phyloP scores from a whole-genome alignment of 176 grass and related monocot genomes.

The Tillandsia leiboldiana region DNA sequence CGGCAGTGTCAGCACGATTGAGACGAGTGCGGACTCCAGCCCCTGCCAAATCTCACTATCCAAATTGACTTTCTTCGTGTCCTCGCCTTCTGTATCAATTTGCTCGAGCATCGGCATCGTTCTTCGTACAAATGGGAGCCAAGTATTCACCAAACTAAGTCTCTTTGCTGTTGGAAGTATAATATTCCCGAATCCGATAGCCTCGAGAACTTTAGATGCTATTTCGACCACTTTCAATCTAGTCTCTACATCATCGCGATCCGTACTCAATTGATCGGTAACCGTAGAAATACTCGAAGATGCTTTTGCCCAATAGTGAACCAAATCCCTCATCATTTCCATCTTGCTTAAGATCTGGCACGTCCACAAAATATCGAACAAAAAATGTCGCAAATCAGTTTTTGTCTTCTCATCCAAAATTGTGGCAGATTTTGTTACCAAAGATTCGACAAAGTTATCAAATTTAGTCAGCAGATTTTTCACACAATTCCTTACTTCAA shows the following conservation, averaged over 20 bases:
- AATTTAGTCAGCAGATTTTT: conserved; percentile 36
- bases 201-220: conserved; percentile 57
- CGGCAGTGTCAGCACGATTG: conserved; percentile 56
- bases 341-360: conserved; percentile 73
- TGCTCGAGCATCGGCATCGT: conserved; percentile 32
- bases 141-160: conserved; percentile 39
- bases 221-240: conserved; percentile 67
- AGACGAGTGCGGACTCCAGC: conserved; percentile 54
- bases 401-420: conserved; percentile 3
- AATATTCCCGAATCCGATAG: conserved; percentile 52
- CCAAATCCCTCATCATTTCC: conserved; percentile 79
- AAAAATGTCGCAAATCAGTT: conserved; percentile 24
- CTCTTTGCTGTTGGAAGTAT: conserved; percentile 43
- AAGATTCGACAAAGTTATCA: conserved; percentile 27
- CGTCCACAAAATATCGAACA: conserved; percentile 66
- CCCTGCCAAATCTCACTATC: conserved; percentile 60
- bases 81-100: neutral
- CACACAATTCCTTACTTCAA: conserved; percentile 45
- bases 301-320: conserved; percentile 44
- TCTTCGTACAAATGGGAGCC: conserved; percentile 43
- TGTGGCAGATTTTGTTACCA: neutral
- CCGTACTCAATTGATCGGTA: neutral
- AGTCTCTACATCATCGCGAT: conserved; percentile 18
- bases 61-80: conserved; percentile 19
- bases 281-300: conserved; percentile 30